phyloP scores from a whole-genome alignment of 2,329 filamentous ascomycete genomes.

The Ceratocystis harringtonii region DNA sequence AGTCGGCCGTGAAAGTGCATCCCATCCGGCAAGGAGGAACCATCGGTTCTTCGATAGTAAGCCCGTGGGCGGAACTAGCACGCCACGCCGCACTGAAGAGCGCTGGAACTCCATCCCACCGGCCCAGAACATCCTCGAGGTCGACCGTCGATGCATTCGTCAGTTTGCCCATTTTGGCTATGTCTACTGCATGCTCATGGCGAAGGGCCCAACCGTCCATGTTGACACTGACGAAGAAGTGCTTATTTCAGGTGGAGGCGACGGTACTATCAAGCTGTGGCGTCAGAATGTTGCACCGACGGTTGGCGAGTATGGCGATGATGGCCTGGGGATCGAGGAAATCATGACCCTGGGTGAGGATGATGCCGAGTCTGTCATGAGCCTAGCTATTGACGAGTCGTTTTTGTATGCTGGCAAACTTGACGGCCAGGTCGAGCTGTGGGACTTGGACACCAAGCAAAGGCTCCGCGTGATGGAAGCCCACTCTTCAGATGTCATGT shows the following conservation, averaged over 20 bases:
- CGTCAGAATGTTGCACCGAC: constrained; percentile 33
- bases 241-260: constrained; percentile 78
- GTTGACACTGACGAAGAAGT: constrained; percentile 63
- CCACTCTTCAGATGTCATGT: constrained; percentile 69
- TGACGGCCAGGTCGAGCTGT: constrained; percentile 79
- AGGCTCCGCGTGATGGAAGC: constrained; percentile 74
- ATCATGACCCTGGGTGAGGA: constrained; percentile 50
- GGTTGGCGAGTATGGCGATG: constrained; percentile 13
- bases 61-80: constrained; percentile 66
- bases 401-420: constrained; percentile 86
- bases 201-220: constrained; percentile 50
- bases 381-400: constrained; percentile 72
- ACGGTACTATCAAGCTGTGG: constrained; percentile 94
- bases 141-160: constrained; percentile 62
- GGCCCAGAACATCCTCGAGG: constrained; percentile 51
- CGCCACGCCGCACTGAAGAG: constrained; percentile 53
- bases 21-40: constrained; percentile 60
- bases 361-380: constrained; percentile 52
- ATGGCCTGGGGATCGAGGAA: constrained; percentile 49
- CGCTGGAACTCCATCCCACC: constrained; percentile 40
- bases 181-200: constrained; percentile 88
- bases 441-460: constrained; percentile 91
- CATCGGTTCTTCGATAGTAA: constrained; percentile 89
- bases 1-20: constrained; percentile 46
- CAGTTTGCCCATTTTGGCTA: constrained; percentile 94